Evolutionary conservation across 148 eudicot genomes (phyloP).

Genomic region (Vaccinium myrtillus): DNA sequence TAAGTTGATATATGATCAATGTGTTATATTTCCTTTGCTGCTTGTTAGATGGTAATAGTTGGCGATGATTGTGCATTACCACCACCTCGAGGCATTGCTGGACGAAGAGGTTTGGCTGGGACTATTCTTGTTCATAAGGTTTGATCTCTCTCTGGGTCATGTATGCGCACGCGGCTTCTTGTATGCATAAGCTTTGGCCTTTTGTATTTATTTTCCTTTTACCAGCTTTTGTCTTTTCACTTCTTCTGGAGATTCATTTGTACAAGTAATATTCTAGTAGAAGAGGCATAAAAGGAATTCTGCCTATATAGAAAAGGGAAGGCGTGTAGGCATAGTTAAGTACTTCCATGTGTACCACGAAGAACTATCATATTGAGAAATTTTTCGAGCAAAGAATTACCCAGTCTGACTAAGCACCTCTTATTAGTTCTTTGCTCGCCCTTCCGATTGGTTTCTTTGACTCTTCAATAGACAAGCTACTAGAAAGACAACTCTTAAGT

Average conservation of each 20-base stretch:
- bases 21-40: background rate
- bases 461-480: too few species aligned
- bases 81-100: constrained; percentile 95
- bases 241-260: background rate
- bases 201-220: background rate
- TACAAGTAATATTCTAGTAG: too few species aligned
- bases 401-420: too few species aligned
- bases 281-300: too few species aligned
- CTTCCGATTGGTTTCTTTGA: too few species aligned
- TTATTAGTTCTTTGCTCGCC: too few species aligned
- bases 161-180: background rate
- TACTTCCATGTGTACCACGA: too few species aligned
- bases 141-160: constrained; percentile 14
- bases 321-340: too few species aligned
- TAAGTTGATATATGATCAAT: background rate
- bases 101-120: constrained; percentile 98
- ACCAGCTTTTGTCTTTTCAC: background rate
- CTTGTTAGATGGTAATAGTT: constrained; percentile 80
- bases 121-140: constrained; percentile 94
- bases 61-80: constrained; percentile 98
- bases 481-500: too few species aligned
- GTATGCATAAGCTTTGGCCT: constrained; percentile 5
- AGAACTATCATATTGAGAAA: too few species aligned
- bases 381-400: too few species aligned
- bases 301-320: too few species aligned